Evolutionary conservation across 2,329 filamentous ascomycete species (phyloP).

Genomic region (Alternaria tenuissima): DNA sequence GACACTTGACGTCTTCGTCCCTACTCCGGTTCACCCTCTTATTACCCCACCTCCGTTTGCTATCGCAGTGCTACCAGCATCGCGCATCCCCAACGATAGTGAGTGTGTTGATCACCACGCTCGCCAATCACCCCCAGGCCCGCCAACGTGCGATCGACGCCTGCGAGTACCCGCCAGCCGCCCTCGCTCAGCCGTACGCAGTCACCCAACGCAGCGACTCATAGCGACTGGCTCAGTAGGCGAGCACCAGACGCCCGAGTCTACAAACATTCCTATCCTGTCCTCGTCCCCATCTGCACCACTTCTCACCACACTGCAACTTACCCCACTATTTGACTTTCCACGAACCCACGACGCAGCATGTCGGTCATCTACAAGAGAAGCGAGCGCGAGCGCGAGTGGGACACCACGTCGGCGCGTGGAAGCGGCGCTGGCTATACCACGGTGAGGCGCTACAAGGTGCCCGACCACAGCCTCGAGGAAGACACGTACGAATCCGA

Average conservation of each 20-base stretch:
- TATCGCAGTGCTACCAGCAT: slow-evolving; percentile 9
- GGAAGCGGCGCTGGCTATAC: slow-evolving; percentile 55
- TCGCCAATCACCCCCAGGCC: slow-evolving; percentile 25
- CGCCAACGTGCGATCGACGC: slow-evolving; percentile 27
- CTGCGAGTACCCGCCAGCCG: slow-evolving; percentile 31
- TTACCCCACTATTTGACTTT: slow-evolving; percentile 7
- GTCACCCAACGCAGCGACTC: slow-evolving; percentile 15
- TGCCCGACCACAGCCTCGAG: slow-evolving; percentile 57
- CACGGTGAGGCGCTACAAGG: slow-evolving; percentile 67
- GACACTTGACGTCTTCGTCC: slow-evolving; percentile 23
- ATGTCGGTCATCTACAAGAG: slow-evolving; percentile 57
- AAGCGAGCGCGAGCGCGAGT: slow-evolving; percentile 56
- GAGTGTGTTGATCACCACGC: slow-evolving; percentile 22
- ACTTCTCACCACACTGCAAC: slow-evolving; percentile 5
- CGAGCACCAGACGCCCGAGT: slow-evolving; percentile 15
- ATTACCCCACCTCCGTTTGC: slow-evolving; percentile 16
- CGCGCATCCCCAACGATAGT: slow-evolving; percentile 12
- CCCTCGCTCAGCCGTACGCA: slow-evolving; percentile 21
- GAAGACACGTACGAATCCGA: slow-evolving; percentile 57
- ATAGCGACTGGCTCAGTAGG: slow-evolving; percentile 26
- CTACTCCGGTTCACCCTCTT: slow-evolving; percentile 21
- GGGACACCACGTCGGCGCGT: slow-evolving; percentile 48
- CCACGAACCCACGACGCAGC: slow-evolving; percentile 18
- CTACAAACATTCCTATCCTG: slow-evolving; percentile 2
- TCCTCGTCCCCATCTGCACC: not conserved